Percentiles rank a stretch among this genome's conserved stretches.
These are phyloP conservation scores for Pythium coloratum DNA, from an alignment of 352 stramenopile genomes.

Conservation along the genomic window DNA sequence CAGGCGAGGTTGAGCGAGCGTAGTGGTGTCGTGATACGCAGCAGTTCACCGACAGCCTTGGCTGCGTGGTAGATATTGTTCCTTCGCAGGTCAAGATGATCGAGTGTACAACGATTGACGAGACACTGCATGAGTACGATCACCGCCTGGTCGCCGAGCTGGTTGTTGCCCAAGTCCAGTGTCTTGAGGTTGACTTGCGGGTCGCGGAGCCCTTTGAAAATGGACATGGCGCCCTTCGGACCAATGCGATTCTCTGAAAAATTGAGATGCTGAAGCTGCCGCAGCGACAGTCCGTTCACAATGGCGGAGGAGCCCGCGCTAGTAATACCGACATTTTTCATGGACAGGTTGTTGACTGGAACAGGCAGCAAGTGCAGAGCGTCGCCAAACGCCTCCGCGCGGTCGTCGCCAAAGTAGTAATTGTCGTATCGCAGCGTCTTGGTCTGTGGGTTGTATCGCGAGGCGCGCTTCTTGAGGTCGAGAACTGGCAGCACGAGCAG, in stretches of 20 bases:
- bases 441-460: slow-evolving; percentile 40
- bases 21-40: slow-evolving; percentile 63
- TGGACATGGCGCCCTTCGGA: slow-evolving; percentile 46
- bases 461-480: slow-evolving; percentile 44
- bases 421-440: slow-evolving; percentile 63
- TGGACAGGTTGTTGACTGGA: slow-evolving; percentile 55
- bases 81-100: slow-evolving; percentile 54
- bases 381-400: slow-evolving; percentile 58
- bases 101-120: slow-evolving; percentile 66
- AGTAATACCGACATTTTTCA: slow-evolving; percentile 73
- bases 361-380: slow-evolving; percentile 59
- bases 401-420: slow-evolving; percentile 75
- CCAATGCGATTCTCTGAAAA: slow-evolving; percentile 70
- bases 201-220: slow-evolving; percentile 57
- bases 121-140: slow-evolving; percentile 57
- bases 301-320: slow-evolving; percentile 56
- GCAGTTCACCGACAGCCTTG: slow-evolving; percentile 52
- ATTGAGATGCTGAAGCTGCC: slow-evolving; percentile 58
- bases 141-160: slow-evolving; percentile 65
- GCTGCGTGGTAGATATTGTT: slow-evolving; percentile 73
- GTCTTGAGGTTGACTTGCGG: slow-evolving; percentile 57
- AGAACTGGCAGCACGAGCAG: slow-evolving; percentile 69
- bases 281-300: slow-evolving; percentile 50
- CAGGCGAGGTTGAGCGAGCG: slow-evolving; percentile 64
- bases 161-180: slow-evolving; percentile 73